Percentiles rank a stretch among this genome's conserved stretches.
These are phyloP conservation scores for Nannochloropsis oceanica DNA, from an alignment of 108 stramenopile genomes.

Conservation along the genomic window DNA sequence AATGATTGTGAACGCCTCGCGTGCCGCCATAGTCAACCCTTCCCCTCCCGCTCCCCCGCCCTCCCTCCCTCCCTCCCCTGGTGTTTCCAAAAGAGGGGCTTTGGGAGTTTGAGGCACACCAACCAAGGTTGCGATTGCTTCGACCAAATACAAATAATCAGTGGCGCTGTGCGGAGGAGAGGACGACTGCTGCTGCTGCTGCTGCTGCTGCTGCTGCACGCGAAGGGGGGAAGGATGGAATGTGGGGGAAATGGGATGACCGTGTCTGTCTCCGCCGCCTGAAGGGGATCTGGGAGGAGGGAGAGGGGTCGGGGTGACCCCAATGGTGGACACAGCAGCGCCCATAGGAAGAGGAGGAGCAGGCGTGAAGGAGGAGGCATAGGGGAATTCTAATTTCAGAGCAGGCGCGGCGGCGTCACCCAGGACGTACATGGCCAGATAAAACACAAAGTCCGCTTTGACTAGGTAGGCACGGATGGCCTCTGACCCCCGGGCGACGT, in stretches of 20 bases:
- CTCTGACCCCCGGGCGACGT: constrained; percentile 46
- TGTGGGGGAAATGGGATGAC: neutral
- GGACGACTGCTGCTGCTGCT: neutral
- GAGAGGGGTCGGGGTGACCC: neutral
- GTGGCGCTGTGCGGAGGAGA: constrained; percentile 32
- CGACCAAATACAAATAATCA: constrained; percentile 44
- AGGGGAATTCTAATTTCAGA: constrained; percentile 49
- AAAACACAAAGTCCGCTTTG: constrained; percentile 49
- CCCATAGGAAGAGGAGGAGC: neutral
- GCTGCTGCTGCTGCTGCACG: neutral
- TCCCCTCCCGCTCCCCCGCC: neutral
- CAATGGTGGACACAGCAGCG: neutral
- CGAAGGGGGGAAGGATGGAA: neutral
- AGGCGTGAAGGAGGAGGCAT: constrained; percentile 23
- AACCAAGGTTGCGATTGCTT: neutral
- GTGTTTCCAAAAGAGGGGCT: neutral
- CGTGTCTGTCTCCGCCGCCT: neutral
- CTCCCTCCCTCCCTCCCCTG: neutral
- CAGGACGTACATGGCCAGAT: constrained; percentile 48
- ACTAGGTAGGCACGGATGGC: constrained; percentile 48
- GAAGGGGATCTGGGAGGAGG: neutral
- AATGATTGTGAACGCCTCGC: neutral
- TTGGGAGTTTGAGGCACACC: neutral
- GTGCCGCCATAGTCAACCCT: constrained; percentile 19
- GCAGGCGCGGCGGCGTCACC: constrained; percentile 44